A percentile compares a stretch with the other conserved stretches of the same genome.
Conservation (phyloP, 1,284 basidiomycete species). For the Malassezia yamatoensis region DNA sequence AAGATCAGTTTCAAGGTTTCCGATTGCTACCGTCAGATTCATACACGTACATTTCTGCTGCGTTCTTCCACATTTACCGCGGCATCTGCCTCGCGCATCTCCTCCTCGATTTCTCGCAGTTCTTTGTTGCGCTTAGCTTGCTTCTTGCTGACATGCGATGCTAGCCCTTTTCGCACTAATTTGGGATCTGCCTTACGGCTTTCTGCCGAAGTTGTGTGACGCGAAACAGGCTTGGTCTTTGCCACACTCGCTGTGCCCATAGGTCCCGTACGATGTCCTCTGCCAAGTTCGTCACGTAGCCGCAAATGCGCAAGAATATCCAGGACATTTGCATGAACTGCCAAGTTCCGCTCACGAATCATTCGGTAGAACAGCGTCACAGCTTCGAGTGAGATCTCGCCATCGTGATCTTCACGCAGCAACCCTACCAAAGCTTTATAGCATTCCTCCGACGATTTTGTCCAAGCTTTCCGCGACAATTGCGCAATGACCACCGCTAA, state of each 20-base stretch:
- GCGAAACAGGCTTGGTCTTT: slow-evolving; percentile 52
- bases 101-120: slow-evolving; percentile 34
- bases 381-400: slow-evolving; percentile 71
- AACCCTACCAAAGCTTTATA: slow-evolving; percentile 68
- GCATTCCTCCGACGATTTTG: slow-evolving; percentile 67
- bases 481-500: slow-evolving; percentile 75
- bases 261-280: slow-evolving; percentile 8
- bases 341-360: slow-evolving; percentile 85
- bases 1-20: slow-evolving; percentile 97
- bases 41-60: slow-evolving; percentile 61
- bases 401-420: slow-evolving; percentile 68
- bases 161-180: slow-evolving; percentile 38
- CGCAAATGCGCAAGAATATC: slow-evolving; percentile 75
- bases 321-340: slow-evolving; percentile 78
- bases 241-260: slow-evolving; percentile 60
- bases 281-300: slow-evolving; percentile 67
- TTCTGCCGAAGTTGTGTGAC: slow-evolving; percentile 52
- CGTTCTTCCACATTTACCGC: slow-evolving; percentile 87
- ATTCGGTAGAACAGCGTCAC: slow-evolving; percentile 87
- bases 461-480: slow-evolving; percentile 57
- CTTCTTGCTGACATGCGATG: slow-evolving; percentile 39
- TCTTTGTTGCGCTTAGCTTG: slow-evolving; percentile 38
- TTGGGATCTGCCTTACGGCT: slow-evolving; percentile 41
- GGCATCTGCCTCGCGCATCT: slow-evolving; percentile 62
- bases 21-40: slow-evolving; percentile 60